Percentiles rank a stretch among this genome's conserved stretches.
These are phyloP conservation scores for Triticum monococcum DNA, from an alignment of 176 grass and related monocot species.

Conservation along the genomic window DNA sequence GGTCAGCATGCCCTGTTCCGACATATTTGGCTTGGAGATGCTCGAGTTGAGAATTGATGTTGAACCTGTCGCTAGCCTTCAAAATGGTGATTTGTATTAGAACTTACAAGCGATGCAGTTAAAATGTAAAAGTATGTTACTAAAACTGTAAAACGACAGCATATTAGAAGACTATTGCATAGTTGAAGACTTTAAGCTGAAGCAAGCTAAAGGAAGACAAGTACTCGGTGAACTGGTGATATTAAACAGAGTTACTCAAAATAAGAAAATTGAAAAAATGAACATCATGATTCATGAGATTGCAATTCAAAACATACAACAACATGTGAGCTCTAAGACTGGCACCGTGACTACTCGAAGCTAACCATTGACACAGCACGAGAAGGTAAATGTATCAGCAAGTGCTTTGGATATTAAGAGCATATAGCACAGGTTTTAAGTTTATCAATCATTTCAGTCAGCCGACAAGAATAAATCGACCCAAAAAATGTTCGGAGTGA, in stretches of 20 bases:
- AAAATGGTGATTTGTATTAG: slow-evolving; percentile 25
- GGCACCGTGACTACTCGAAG: not conserved
- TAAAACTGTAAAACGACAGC: not conserved
- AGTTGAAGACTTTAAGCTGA: not conserved
- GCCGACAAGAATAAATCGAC: not conserved
- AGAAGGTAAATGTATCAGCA: not conserved
- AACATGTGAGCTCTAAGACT: not conserved
- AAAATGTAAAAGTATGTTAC: not conserved
- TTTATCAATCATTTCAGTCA: not conserved
- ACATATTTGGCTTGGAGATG: slow-evolving; percentile 99
- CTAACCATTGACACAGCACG: not conserved
- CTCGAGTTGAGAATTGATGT: slow-evolving; percentile 98
- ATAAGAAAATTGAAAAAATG: not conserved
- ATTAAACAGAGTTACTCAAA: not conserved
- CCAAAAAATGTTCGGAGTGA: not conserved
- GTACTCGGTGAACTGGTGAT: not conserved
- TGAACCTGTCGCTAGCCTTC: slow-evolving; percentile 95
- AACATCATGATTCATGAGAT: not conserved
- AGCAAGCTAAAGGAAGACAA: not conserved
- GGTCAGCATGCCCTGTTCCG: slow-evolving; percentile 90
- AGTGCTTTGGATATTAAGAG: not conserved
- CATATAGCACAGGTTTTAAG: not conserved
- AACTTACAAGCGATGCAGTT: not conserved
- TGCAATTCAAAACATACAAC: not conserved
- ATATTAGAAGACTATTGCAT: not conserved